Evolutionary conservation across 805 yeast species (phyloP).

Genomic region (Ogataea dorogensis): DNA sequence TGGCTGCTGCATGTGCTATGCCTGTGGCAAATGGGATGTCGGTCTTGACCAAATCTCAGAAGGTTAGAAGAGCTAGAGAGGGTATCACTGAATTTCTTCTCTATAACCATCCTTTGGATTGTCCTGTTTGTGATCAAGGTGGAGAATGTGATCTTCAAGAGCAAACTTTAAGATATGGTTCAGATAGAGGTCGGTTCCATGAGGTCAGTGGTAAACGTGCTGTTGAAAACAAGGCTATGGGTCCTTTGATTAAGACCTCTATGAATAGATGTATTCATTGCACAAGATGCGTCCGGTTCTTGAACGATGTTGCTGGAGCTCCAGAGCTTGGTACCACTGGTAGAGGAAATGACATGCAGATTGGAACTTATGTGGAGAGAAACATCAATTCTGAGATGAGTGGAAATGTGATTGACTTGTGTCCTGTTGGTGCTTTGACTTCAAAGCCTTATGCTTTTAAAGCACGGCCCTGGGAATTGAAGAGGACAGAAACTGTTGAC

Average conservation of each 20-base stretch:
- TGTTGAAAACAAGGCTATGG: slow-evolving; percentile 85
- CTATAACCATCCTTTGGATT: slow-evolving; percentile 88
- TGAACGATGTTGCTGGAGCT: slow-evolving; percentile 91
- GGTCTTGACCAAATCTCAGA: slow-evolving; percentile 73
- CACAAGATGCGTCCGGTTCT: slow-evolving; percentile 85
- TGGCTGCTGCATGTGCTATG: slow-evolving; percentile 88
- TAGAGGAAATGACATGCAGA: slow-evolving; percentile 89
- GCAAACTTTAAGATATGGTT: slow-evolving; percentile 77
- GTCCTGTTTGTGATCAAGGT: slow-evolving; percentile 93
- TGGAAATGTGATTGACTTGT: slow-evolving; percentile 82
- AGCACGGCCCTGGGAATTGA: slow-evolving; percentile 92
- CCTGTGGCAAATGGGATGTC: slow-evolving; percentile 92
- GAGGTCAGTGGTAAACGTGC: slow-evolving; percentile 87
- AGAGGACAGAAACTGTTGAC: slow-evolving; percentile 83
- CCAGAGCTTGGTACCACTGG: slow-evolving; percentile 88
- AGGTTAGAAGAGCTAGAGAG: slow-evolving; percentile 80
- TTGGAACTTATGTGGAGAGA: slow-evolving; percentile 84
- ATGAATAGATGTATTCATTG: slow-evolving; percentile 94
- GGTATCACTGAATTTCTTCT: slow-evolving; percentile 87
- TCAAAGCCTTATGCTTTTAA: slow-evolving; percentile 89
- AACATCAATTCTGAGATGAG: slow-evolving; percentile 81
- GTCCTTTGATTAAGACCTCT: slow-evolving; percentile 84
- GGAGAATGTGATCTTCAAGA: slow-evolving; percentile 94
- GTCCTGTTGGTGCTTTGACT: slow-evolving; percentile 92
- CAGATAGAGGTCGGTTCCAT: slow-evolving; percentile 81